A percentile compares a stretch with the other conserved stretches of the same genome.
These are phyloP conservation scores for Geosmithia putterillii DNA, from an alignment of 2,329 filamentous ascomycete genomes.

Conservation along the genomic window DNA sequence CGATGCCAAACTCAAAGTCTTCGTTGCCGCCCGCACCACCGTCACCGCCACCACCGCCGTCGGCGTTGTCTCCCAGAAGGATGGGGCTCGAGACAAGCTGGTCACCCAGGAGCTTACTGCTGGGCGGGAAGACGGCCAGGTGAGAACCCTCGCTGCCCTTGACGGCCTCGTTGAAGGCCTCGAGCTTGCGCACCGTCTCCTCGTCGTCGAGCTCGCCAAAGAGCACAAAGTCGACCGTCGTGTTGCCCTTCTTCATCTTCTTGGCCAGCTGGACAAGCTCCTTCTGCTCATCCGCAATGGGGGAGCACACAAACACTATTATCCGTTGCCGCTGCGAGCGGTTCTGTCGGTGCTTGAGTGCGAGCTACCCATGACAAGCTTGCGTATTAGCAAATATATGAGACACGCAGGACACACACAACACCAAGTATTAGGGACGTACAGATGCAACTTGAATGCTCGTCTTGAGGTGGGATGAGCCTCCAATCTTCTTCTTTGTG, in stretches of 20 bases:
- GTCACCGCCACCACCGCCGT: slow-evolving; percentile 36
- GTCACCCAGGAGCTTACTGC: slow-evolving; percentile 84
- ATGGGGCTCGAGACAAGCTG: slow-evolving; percentile 84
- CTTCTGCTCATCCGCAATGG: slow-evolving; percentile 81
- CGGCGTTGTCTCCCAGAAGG: slow-evolving; percentile 62
- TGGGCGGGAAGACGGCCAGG: slow-evolving; percentile 80
- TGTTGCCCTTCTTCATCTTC: slow-evolving; percentile 98
- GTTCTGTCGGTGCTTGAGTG: slow-evolving; percentile 95
- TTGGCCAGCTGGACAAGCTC: slow-evolving; percentile 80
- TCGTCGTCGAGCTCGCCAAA: slow-evolving; percentile 92
- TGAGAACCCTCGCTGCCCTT: slow-evolving; percentile 87
- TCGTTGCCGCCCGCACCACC: slow-evolving; percentile 50
- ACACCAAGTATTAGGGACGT: slow-evolving; percentile 22
- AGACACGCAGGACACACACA: background rate
- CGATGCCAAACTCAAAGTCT: slow-evolving; percentile 67
- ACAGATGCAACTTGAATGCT: slow-evolving; percentile 92
- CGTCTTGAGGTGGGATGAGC: slow-evolving; percentile 76
- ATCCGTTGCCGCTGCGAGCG: slow-evolving; percentile 94
- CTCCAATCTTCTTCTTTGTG: slow-evolving; percentile 83
- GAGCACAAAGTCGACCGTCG: slow-evolving; percentile 85
- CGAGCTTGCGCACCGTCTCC: slow-evolving; percentile 79
- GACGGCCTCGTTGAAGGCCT: slow-evolving; percentile 86
- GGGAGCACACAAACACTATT: slow-evolving; percentile 92
- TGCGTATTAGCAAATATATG: background rate
- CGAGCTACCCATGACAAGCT: slow-evolving; percentile 46